Conservation (phyloP, 2,329 filamentous ascomycete species). For the Ciborinia camelliae region DNA sequence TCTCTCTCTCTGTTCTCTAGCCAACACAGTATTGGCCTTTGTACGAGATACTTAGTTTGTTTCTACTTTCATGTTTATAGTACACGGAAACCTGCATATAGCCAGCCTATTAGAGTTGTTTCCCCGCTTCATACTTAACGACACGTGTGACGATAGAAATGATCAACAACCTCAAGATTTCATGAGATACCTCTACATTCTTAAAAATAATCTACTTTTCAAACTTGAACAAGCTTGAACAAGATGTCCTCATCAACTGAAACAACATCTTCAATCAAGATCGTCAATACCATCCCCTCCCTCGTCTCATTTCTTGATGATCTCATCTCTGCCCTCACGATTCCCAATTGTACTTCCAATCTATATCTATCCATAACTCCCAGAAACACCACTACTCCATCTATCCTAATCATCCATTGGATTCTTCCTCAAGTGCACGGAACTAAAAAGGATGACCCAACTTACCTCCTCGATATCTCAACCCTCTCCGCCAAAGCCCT, state of each 20-base stretch:
- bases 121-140: not conserved
- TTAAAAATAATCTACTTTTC: not conserved
- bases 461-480: not conserved
- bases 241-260: not conserved
- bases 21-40: not conserved
- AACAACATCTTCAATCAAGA: not conserved
- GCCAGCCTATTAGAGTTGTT: not conserved
- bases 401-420: not conserved
- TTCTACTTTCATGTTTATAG: not conserved
- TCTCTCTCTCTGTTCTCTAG: not conserved
- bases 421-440: not conserved
- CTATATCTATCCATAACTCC: not conserved
- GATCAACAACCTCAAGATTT: not conserved
- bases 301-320: not conserved
- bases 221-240: not conserved
- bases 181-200: not conserved
- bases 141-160: not conserved
- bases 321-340: not conserved
- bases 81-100: not conserved
- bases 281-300: not conserved
- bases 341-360: not conserved
- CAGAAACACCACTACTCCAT: not conserved
- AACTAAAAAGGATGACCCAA: not conserved
- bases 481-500: not conserved
- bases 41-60: not conserved